Evolutionary conservation across 495 filamentous ascomycete genomes (phyloP), one percentile per base, ranked within the genome.

Genomic region (Xylona heveae): DNA sequence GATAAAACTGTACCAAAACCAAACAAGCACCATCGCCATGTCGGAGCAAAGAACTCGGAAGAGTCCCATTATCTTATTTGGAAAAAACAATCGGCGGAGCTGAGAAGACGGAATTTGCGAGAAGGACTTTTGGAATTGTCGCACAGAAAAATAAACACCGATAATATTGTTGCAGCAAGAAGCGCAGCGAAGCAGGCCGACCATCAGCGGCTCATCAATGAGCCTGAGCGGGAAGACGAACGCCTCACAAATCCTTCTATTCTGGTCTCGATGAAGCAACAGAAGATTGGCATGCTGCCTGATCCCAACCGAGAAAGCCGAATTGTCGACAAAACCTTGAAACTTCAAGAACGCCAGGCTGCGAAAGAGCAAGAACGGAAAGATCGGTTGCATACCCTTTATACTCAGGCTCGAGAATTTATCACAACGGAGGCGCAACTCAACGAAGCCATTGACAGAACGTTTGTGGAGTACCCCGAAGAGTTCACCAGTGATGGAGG

Each of bases 121-220:
- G 64, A 78, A 38, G 68, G 73, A 37, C 44, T 82, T 8, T 32
- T 45, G 9, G 64, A 66, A 41, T 53, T 84, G 14, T 53, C 62
- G 38, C 33, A 49, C 33, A 61, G 76, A 28, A 74, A 78, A 43
- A 43, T 45, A 28, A 33, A 31, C 3, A 52, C 52, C 2, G 63
- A 69, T 19, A 34, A 38, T 3, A 25, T 21, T 3, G 50, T 62
- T 28, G 44, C 42, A 16, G 35, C 43, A n/a, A 51, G 54, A 24
- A 55, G 49, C 34, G 33, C 38, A 7, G 35, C 43, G 20, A 61
- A 51, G 30, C 48, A 54, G 26, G 44, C 39, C 12, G 53, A 56
- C 30, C 53, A 65, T 32, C 51, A 64, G 15, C 46, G 40, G 21
- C 38, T 61, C n/a, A 42, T 69, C 5, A 37, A 51, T 24, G 57